Evolutionary conservation across 208 protist species (phyloP), one percentile per base, ranked within the genome.

Genomic region (Leishmania martiniquensis): DNA sequence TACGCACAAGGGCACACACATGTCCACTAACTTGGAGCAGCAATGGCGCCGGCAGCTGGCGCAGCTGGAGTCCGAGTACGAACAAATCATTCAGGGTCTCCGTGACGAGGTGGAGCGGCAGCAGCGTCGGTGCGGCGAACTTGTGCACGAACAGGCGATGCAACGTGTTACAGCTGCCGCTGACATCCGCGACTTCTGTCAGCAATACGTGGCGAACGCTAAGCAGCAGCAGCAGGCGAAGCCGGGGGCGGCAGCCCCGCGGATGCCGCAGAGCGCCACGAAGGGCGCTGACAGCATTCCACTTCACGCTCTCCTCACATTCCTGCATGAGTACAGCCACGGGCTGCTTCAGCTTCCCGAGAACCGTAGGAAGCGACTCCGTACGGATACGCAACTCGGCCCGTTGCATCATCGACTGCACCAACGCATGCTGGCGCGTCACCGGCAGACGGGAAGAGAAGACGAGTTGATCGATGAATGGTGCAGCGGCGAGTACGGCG

Each of bases 321-420:
- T 94, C 67, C 77, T 97, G 45, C 90, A 95, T 75, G 77, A 88
- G 71, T 95, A 95, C 87, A 97, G 90, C 65, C 87, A 91, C 55
- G 93, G 93, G 39, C 80, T 97, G 37, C 80, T 95, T 45, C 89
- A 87, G 20, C 72, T 76, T 32, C 80, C 81, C 32, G 84, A 91
- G 65, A 91, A 75, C 49, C 62, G 65, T 32, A 90, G 93, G 39
- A 97, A 97, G 81, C 89, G 93, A 29, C 59, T 81, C 22, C 90
- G 91, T 3, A 80, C 77, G 25, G 71, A 77, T 59, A 47, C 17
- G 42, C 63, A 51, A 52, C 44, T 70, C 39, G 75, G 44, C 59
- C 67, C 71, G 29, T 25, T 76, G 72, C 87, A 89, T 51, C 87
- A 90, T 49, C 84, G 91, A 6, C 80, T 95, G 55, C 85, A 87